phyloP scores from a whole-genome alignment of 371 early-diverging fungal species.

The Rhizomucor pusillus region DNA sequence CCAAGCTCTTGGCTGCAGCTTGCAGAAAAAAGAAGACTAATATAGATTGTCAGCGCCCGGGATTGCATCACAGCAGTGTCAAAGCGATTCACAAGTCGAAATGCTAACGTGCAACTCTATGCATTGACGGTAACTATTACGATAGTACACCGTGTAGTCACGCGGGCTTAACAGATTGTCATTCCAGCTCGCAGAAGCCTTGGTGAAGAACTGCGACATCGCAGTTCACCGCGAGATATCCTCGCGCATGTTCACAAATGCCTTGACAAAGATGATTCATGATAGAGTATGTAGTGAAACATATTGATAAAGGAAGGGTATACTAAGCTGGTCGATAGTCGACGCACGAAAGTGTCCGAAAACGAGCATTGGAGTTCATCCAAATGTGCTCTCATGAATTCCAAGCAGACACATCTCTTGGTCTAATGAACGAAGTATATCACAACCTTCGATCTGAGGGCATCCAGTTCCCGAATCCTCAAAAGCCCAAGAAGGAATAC shows the following conservation, averaged over 20 bases:
- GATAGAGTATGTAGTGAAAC: conserved; percentile 52
- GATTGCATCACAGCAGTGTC: conserved; percentile 74
- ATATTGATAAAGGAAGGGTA: neutral
- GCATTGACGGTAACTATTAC: conserved; percentile 60
- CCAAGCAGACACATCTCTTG: conserved; percentile 74
- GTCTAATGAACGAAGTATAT: conserved; percentile 87
- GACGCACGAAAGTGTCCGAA: conserved; percentile 75
- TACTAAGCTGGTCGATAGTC: conserved; percentile 31
- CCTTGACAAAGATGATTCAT: conserved; percentile 71
- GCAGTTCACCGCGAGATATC: conserved; percentile 80
- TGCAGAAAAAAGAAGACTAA: too few species aligned
- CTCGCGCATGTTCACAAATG: conserved; percentile 83
- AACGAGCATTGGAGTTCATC: conserved; percentile 80
- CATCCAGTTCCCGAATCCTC: conserved; percentile 77
- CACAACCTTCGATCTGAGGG: conserved; percentile 62
- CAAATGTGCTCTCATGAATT: conserved; percentile 91
- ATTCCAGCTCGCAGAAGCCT: conserved; percentile 70
- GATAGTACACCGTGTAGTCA: too few species aligned
- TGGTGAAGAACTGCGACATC: conserved; percentile 90
- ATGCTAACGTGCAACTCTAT: conserved; percentile 84
- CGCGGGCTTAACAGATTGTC: neutral
- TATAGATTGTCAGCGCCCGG: conserved; percentile 45
- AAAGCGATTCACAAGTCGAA: conserved; percentile 73
- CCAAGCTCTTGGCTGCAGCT: conserved; percentile 10
- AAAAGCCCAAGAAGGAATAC: conserved; percentile 75